These are phyloP conservation scores for Helicocarpus griseus DNA, from an alignment of 2,329 filamentous ascomycete species.

Conservation along the genomic window DNA sequence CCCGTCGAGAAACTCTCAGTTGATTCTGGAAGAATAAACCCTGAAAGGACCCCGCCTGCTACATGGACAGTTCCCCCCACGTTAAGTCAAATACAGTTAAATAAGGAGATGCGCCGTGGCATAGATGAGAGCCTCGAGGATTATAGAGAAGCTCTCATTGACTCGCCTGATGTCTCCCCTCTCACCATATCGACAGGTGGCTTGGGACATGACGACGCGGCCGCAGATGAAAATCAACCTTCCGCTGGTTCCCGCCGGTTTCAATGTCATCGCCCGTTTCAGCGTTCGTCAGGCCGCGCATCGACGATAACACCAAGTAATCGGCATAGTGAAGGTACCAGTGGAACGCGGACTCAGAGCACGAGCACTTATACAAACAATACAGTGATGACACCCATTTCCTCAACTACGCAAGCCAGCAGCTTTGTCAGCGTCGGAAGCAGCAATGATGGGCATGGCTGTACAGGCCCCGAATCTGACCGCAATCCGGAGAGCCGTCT, in stretches of 20 bases:
- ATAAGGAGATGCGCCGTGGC: background rate
- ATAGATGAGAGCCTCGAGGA: background rate
- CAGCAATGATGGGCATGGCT: constrained; percentile 30
- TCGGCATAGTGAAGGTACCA: constrained; percentile 27
- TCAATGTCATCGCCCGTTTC: constrained; percentile 22
- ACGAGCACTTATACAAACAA: constrained; percentile 33
- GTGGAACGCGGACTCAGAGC: constrained; percentile 26
- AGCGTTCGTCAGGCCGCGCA: constrained; percentile 25
- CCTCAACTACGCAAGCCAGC: constrained; percentile 36
- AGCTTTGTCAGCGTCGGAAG: constrained; percentile 32
- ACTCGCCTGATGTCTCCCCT: background rate
- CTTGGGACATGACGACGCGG: background rate
- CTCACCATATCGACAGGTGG: background rate
- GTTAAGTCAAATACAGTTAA: background rate
- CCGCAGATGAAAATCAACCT: background rate
- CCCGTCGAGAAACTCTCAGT: background rate
- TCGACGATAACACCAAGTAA: constrained; percentile 26
- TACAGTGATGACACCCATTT: constrained; percentile 30
- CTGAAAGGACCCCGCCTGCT: background rate
- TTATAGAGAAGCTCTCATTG: background rate
- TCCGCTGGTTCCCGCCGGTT: background rate
- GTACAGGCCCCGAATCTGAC: constrained; percentile 14
- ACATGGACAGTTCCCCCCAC: background rate
- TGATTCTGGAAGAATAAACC: background rate
- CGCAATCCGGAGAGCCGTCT: background rate